Evolutionary conservation across 2,329 filamentous ascomycete species (phyloP).

Genomic region (Monilinia fructigena): DNA sequence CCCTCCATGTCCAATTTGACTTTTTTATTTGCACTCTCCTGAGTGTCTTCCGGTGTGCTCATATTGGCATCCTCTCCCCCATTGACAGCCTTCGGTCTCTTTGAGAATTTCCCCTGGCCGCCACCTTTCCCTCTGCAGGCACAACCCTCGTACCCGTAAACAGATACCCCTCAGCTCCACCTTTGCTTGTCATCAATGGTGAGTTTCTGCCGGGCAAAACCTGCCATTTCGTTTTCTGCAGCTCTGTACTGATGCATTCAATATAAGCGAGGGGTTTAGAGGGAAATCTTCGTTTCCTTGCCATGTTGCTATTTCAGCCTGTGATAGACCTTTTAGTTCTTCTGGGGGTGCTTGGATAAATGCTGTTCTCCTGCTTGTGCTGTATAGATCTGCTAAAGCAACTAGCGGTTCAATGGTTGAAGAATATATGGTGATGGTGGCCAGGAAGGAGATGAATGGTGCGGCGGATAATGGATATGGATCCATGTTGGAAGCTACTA

Average conservation of each 20-base stretch:
- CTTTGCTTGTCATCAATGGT: constrained; percentile 86
- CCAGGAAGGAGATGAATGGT: constrained; percentile 79
- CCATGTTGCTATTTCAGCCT: constrained; percentile 56
- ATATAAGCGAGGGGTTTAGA: constrained; percentile 78
- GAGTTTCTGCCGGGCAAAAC: constrained; percentile 89
- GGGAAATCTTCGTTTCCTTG: constrained; percentile 73
- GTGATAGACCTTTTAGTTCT: constrained; percentile 43
- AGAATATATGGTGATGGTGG: constrained; percentile 81
- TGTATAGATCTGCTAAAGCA: constrained; percentile 79
- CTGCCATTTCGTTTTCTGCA: constrained; percentile 81
- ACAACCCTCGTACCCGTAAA: constrained; percentile 81
- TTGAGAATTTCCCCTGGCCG: constrained; percentile 69
- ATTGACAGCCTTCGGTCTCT: constrained; percentile 29
- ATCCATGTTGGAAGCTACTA: constrained; percentile 81
- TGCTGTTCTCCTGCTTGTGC: constrained; percentile 72
- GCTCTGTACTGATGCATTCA: constrained; percentile 78
- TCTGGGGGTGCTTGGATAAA: constrained; percentile 59
- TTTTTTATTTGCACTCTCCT: constrained; percentile 22
- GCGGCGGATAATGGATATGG: constrained; percentile 72
- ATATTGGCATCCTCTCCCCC: constrained; percentile 18
- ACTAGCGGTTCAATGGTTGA: constrained; percentile 77
- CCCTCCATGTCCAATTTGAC: constrained; percentile 16
- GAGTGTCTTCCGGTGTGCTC: constrained; percentile 6
- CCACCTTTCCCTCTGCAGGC: constrained; percentile 75
- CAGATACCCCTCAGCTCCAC: constrained; percentile 86